Base-by-base conservation (phyloP, 2,329 filamentous ascomycete genomes). In the Sarocladium oryzae region DNA sequence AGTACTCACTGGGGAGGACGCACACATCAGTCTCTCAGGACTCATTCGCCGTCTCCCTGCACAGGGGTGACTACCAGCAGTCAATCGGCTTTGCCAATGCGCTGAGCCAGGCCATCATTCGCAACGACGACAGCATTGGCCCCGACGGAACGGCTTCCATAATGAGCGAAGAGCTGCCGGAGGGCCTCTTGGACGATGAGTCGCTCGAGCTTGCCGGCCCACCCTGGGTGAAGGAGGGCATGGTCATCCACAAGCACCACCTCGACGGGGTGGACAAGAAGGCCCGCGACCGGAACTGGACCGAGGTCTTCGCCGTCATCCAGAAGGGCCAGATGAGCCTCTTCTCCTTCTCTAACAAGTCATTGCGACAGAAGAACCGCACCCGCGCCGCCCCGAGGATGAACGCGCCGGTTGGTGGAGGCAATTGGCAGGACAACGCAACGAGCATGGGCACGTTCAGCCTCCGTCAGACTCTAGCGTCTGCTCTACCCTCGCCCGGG, bases 221-320 rank as follows among this genome's bases (percentile, higher is more conserved):
- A n/a, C 93, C 93, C 0, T 99, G 93, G 93, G 86, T 95, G 24
- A 99, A 99, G 69, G 93, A 99, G 69, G 93, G 93, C 55, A 89
- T 95, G 59, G 76, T 97, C 18, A 92, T 92, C 58, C 92, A 99
- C 72, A 97, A 97, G 69, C 92, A 96, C 66, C 92, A 97, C 62
- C 78, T 97, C 3, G 92, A 97, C 64, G 84, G 88, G 4, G 77
- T 89, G 32, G 91, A 95, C 58, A 96, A 93, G 72, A 88, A 89
- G 66, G 87, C 91, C 55, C 96, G 92, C 69, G 92, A 97, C 61
- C 81, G 93, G 35, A 92, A 91, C 60, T 99, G 93, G 93, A 85
- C 78, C 53, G 91, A 97, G 62, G 91, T 91, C 52, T 99, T 99
- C 70, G 92, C 91, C 32, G 93, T 99, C 21, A 86, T 97, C 51